Evolutionary conservation across 1,284 basidiomycete genomes (phyloP), one percentile per base, ranked within the genome.

Genomic region (Phlebopus sp.): DNA sequence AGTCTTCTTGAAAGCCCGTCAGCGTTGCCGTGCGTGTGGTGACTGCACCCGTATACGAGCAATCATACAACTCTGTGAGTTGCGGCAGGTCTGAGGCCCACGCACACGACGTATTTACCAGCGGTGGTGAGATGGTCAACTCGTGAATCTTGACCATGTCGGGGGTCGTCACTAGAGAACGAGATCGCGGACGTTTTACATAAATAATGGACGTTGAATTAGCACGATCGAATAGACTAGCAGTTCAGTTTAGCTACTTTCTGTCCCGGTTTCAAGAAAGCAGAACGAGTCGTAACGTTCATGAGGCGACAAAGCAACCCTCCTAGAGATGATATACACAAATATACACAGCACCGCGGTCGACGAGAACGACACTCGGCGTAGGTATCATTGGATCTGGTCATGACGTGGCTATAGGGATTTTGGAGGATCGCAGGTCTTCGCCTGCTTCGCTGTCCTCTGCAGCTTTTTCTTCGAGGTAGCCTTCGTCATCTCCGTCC

Each of bases 91-190:
- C 77, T 2, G 85, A 86, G 3, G 87, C 84, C 88, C 88, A 91
- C 13, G 82, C 80, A 55, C 84, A 88, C 11, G 90, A 82, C 2
- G 85, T 77, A 60, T 91, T 91, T 51, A 90, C 70, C 37, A 91
- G 65, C 8, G 84, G 73, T 7, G 85, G 86, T n/a, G 64, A 47
- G 41, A 79, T 59, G 3, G 56, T 59, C 41, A 82, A 70, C 45
- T 36, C 53, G 9, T 82, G 57, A 88, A 64, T 44, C 38, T 42
- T 32, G 47, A 64, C 60, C 66, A 68, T 63, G 35, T 46, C 21
- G 21, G 21, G 21, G 3, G 21, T 23, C 29, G 32, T 32, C 18
- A 11, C 25, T n/a, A n/a, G n/a, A n/a, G n/a, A n/a, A n/a, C n/a
- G n/a, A n/a, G n/a, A n/a, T n/a, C n/a, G n/a, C n/a, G n/a, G n/a